A percentile compares a stretch with the other conserved stretches of the same genome.
Evolutionary conservation across 2,329 filamentous ascomycete genomes (phyloP).

Genomic region (Penicillium sp.): DNA sequence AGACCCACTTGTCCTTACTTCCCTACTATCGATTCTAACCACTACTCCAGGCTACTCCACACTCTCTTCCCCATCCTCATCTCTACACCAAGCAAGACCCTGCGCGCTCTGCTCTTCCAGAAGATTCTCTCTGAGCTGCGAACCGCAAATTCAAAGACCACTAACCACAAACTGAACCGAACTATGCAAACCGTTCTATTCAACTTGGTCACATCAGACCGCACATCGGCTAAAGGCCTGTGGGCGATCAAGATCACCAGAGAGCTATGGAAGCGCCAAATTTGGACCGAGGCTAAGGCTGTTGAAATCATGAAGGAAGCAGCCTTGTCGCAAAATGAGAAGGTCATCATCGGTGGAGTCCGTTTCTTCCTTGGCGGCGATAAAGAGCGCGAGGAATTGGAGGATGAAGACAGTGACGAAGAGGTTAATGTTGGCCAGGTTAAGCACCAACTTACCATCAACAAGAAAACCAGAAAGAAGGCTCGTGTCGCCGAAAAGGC

Average conservation of each 20-base stretch:
- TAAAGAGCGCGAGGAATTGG: conserved; percentile 88
- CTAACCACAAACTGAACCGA: conserved; percentile 88
- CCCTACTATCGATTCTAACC: not conserved
- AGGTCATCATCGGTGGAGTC: conserved; percentile 82
- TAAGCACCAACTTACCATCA: conserved; percentile 82
- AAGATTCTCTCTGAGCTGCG: conserved; percentile 92
- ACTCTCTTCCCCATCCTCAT: conserved; percentile 93
- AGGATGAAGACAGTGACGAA: conserved; percentile 84
- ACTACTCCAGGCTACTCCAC: conserved; percentile 61
- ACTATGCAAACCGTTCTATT: conserved; percentile 91
- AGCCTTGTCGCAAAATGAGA: conserved; percentile 82
- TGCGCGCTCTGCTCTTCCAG: conserved; percentile 77
- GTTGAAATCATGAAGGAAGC: conserved; percentile 99
- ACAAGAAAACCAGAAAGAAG: conserved; percentile 94
- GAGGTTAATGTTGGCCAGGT: conserved; percentile 75
- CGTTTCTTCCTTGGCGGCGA: conserved; percentile 95
- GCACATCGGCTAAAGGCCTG: conserved; percentile 77
- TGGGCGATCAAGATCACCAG: conserved; percentile 96
- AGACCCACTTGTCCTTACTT: not conserved
- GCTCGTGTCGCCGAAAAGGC: conserved; percentile 76
- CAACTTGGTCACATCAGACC: conserved; percentile 84
- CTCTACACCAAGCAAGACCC: conserved; percentile 84
- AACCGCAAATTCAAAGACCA: conserved; percentile 79
- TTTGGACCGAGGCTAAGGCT: conserved; percentile 91
- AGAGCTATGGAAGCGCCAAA: conserved; percentile 93